These are phyloP conservation scores for Citrus unshiu DNA, from an alignment of 345 rosid species.

Conservation along the genomic window DNA sequence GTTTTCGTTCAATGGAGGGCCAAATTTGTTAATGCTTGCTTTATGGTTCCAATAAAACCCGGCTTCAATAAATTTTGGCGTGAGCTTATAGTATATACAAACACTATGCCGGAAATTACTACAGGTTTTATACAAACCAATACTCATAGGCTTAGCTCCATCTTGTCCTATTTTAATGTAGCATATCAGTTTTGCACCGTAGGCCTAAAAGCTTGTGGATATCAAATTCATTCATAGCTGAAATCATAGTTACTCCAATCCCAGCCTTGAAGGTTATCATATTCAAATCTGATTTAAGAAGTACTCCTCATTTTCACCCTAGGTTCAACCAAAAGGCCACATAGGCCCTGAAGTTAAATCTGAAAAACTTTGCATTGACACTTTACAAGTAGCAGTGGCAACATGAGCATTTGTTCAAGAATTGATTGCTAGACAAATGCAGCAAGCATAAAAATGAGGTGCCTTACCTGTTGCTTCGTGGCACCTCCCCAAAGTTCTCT, in stretches of 20 bases:
- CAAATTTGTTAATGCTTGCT: background rate
- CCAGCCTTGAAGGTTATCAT: background rate
- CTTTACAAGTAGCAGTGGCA: background rate
- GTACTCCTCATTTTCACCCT: background rate
- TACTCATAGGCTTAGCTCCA: background rate
- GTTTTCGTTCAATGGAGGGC: background rate
- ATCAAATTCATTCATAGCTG: background rate
- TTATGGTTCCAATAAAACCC: background rate
- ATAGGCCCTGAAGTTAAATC: background rate
- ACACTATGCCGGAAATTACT: background rate
- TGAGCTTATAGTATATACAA: background rate
- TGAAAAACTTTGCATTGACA: background rate
- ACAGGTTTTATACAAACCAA: background rate
- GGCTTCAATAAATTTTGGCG: background rate
- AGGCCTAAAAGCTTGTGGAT: background rate
- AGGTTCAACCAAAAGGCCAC: background rate
- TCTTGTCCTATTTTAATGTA: background rate
- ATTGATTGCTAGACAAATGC: background rate
- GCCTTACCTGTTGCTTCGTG: conserved; percentile 21
- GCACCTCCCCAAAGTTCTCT: conserved; percentile 9
- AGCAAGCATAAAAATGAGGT: background rate
- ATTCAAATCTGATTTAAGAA: background rate
- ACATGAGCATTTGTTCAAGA: background rate
- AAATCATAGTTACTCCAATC: background rate
- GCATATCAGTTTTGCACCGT: background rate